Base-by-base conservation (phyloP, 371 early-diverging fungal genomes). In the Apophysomyces sp. region DNA sequence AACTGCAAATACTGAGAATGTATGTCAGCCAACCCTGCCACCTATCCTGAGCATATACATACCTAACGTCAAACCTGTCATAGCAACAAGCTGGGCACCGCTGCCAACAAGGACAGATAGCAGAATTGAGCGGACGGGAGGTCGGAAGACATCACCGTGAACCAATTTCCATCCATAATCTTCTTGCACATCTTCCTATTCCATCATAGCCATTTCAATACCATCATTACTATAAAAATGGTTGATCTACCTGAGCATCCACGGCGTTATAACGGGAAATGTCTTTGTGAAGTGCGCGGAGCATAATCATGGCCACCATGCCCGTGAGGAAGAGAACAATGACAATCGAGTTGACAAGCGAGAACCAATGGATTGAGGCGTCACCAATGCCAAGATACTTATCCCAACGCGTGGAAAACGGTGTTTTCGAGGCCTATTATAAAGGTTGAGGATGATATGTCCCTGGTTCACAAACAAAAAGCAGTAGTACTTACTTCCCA, bases 321-420 rank as follows among this genome's bases (percentile, higher is more conserved):
- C 90, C 91, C 3, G 91, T 90, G 63, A 97, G 80, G 84, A 96
- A 90, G 3, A 94, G 71, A 7, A 93, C 92, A 66, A 96, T 93
- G 29, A 93, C 91, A 36, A 90, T 84, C 16, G 94, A 93, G 82
- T 94, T 94, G 66, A 94, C 86, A 64, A 96, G 75, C 58, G 90
- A 89, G 77, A 74, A 85, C 86, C 80, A 86, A 51, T 84, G 85
- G 56, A 94, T 93, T 55, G 89, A 82, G 11, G 95, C 87, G 63
- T 94, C 93, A 7, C 81, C 71, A 13, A 89, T 84, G 40, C 89
- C 77, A 56, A 97, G 64, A 71, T 95, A 96, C 63, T 81, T 82
- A 78, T 96, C 96, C 97, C 97, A 96, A 32, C 97, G 88, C 0
- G 95, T 95, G 3, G 90, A 93, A 95, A 95, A 97, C 21, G 87